Percentiles rank a stretch among this genome's conserved stretches.
Evolutionary conservation across 495 filamentous ascomycete genomes (phyloP).

Genomic region (Tuber borchii): DNA sequence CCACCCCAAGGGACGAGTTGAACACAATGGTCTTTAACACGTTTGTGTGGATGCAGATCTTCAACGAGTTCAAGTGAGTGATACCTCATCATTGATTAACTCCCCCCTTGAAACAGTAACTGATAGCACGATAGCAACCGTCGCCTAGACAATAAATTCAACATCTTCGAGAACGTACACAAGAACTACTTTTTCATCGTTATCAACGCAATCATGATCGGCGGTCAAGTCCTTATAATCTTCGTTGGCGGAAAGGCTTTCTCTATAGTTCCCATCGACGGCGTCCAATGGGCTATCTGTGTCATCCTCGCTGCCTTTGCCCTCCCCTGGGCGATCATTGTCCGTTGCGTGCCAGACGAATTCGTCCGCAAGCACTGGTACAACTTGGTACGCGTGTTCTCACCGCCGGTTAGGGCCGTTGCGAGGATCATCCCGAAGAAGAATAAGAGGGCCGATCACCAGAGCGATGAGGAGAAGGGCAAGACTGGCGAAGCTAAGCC

Average conservation of each 20-base stretch:
- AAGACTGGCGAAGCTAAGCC: slow-evolving; percentile 18
- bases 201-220: slow-evolving; percentile 76
- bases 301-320: slow-evolving; percentile 64
- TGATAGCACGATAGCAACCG: slow-evolving; percentile 57
- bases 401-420: slow-evolving; percentile 16
- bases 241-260: slow-evolving; percentile 70
- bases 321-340: slow-evolving; percentile 64
- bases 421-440: slow-evolving; percentile 14
- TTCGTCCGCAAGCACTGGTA: slow-evolving; percentile 47
- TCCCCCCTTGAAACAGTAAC: slow-evolving; percentile 16
- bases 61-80: slow-evolving; percentile 85
- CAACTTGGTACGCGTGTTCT: slow-evolving; percentile 10
- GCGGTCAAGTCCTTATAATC: slow-evolving; percentile 72
- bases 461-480: slow-evolving; percentile 30
- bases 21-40: slow-evolving; percentile 83
- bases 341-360: slow-evolving; percentile 61
- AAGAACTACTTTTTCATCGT: slow-evolving; percentile 73
- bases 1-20: slow-evolving; percentile 45
- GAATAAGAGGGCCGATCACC: slow-evolving; percentile 13
- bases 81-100: neutral
- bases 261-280: slow-evolving; percentile 59
- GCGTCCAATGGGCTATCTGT: slow-evolving; percentile 69
- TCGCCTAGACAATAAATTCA: slow-evolving; percentile 79
- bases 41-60: slow-evolving; percentile 95
- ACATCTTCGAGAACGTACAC: slow-evolving; percentile 76